Base-by-base conservation (phyloP, 306 rosid species). In the Cicer chorassanicum region DNA sequence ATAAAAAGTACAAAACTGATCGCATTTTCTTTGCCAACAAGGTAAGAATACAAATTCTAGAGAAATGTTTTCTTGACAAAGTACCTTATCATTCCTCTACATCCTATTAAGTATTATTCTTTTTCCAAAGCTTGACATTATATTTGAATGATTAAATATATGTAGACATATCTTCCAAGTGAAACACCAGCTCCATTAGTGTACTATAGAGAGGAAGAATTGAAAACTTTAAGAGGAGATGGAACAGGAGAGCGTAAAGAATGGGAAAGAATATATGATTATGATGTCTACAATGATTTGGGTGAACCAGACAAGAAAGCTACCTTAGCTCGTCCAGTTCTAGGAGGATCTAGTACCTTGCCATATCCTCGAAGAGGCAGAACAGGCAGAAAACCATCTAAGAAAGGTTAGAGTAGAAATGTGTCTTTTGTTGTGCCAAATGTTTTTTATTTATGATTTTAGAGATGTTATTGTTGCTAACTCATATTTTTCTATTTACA, bases 351-450 rank as follows among this genome's bases (percentile, higher is more conserved):
- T 15, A 78, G 55, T 38, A 49, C 49, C 41, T 84, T 81, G 38
- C 96, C 97, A 66, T 92, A 92, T 68, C 97, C 97, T 67, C 87
- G 97, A 1, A 81, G 97, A 34, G 96, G 93, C 56, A 87, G 97
- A 85, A 92, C 96, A 0, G 96, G 93, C 19, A 78, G 96, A 78
- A 48, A 79, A 49, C 70, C 87, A 18, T 4, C 90, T 2, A 59
- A 54, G 40, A 79, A 87, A 80, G 97, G 97, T 88, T 85, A 38
- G 2, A 11, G 14, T 60, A 2, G 34, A 54, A 19, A 61, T 11
- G 14, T n/a, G 40, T 54, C 53, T 54, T 54, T 72, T 19, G 6
- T 24, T 24, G 3, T 56, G 5, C 45, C 12, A 11, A 49, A 36
- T 44, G 1, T 50, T 48, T 48, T 1, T 13, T 45, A 9, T 10